Evolutionary conservation across 225 moss, liverwort and hornwort genomes (phyloP).

Genomic region (Physcomitrium patens): DNA sequence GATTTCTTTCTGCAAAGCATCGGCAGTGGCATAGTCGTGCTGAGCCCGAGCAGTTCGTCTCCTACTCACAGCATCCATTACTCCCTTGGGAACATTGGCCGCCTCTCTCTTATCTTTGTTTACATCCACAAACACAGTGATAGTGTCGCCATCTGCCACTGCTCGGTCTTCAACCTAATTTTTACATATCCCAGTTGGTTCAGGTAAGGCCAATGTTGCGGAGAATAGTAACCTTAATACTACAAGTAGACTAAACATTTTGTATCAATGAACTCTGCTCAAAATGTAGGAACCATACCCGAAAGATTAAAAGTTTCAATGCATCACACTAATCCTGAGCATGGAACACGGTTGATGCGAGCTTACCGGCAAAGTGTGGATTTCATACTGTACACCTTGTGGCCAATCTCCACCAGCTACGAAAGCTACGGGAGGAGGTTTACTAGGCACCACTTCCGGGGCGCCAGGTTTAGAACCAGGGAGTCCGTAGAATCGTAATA

Average conservation of each 20-base stretch:
- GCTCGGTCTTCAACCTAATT: slow-evolving; percentile 50
- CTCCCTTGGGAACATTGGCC: slow-evolving; percentile 34
- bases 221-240: neutral
- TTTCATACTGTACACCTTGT: slow-evolving; percentile 58
- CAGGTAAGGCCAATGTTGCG: neutral
- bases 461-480: slow-evolving; percentile 20
- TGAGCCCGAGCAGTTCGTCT: slow-evolving; percentile 45
- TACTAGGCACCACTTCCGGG: neutral
- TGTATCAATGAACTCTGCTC: too few relatives aligned
- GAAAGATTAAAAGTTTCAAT: too few relatives aligned
- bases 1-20: slow-evolving; percentile 54
- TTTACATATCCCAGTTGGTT: neutral
- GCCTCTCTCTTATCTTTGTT: slow-evolving; percentile 38
- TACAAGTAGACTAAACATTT: neutral
- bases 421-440: slow-evolving; percentile 31
- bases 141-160: slow-evolving; percentile 61
- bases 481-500: slow-evolving; percentile 57
- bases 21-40: slow-evolving; percentile 42
- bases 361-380: slow-evolving; percentile 59
- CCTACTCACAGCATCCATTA: slow-evolving; percentile 44
- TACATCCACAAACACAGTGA: slow-evolving; percentile 49
- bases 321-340: neutral
- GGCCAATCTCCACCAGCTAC: slow-evolving; percentile 59
- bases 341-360: neutral
- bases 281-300: too few relatives aligned